Evolutionary conservation across 768 basidiomycete genomes (phyloP).

Genomic region (Tremella yokohamensis): DNA sequence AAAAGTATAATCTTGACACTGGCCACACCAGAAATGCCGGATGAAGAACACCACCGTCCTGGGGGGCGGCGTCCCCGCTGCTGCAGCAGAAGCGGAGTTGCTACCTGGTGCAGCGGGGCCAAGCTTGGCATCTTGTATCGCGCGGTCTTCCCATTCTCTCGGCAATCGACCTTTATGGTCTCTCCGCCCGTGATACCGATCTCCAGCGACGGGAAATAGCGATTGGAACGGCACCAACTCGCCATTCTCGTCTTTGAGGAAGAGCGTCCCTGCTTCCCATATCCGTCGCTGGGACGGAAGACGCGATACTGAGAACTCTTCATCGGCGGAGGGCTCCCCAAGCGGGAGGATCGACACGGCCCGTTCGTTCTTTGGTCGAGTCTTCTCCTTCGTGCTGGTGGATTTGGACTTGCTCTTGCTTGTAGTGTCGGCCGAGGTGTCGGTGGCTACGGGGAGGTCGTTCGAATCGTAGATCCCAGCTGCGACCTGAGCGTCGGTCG

Average conservation of each 20-base stretch:
- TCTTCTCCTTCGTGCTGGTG: no score
- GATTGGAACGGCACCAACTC: constrained; percentile 37
- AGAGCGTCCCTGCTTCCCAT: constrained; percentile 47
- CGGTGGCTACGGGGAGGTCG: no score
- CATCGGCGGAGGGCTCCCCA: constrained; percentile 14
- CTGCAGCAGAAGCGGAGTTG: neutral
- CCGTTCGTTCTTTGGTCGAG: no score
- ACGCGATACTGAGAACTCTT: constrained; percentile 37
- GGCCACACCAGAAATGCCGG: constrained; percentile 50
- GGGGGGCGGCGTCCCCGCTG: constrained; percentile 2
- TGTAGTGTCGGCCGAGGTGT: no score
- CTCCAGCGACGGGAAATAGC: constrained; percentile 27
- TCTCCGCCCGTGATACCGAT: neutral
- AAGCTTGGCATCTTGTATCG: neutral
- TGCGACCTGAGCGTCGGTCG: no score
- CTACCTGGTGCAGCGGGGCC: neutral
- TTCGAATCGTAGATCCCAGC: no score
- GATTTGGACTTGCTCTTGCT: no score
- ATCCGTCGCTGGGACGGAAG: constrained; percentile 31
- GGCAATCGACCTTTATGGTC: neutral
- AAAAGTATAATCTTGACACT: constrained; percentile 50
- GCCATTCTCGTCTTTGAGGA: constrained; percentile 42
- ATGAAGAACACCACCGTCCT: constrained; percentile 51
- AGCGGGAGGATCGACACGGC: neutral
- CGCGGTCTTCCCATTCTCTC: neutral